phyloP scores from a whole-genome alignment of 2,329 filamentous ascomycete species.

The Aureobasidium sp. region DNA sequence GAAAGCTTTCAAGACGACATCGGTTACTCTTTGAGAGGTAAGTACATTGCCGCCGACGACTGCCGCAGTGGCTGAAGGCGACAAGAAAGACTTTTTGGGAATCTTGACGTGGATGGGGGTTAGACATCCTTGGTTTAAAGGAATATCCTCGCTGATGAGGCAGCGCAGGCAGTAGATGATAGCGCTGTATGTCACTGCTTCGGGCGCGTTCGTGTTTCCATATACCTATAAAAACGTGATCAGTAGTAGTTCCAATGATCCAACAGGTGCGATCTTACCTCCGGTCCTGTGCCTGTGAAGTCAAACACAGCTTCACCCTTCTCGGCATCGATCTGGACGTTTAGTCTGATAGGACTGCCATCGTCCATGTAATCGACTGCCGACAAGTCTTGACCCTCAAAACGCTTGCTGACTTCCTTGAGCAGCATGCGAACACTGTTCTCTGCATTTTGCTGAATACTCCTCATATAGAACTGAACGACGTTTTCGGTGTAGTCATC shows the following conservation, averaged over 20 bases:
- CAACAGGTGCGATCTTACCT: slow-evolving; percentile 29
- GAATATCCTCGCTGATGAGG: slow-evolving; percentile 71
- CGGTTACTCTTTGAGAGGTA: slow-evolving; percentile 69
- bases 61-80: slow-evolving; percentile 66
- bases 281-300: slow-evolving; percentile 67
- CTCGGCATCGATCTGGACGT: slow-evolving; percentile 63
- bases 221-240: slow-evolving; percentile 43
- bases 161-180: slow-evolving; percentile 82
- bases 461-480: slow-evolving; percentile 76
- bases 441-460: slow-evolving; percentile 74
- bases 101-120: slow-evolving; percentile 65
- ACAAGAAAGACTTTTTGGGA: slow-evolving; percentile 61
- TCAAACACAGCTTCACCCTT: slow-evolving; percentile 73
- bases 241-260: not conserved
- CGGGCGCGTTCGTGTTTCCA: slow-evolving; percentile 63
- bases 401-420: slow-evolving; percentile 60
- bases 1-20: slow-evolving; percentile 76
- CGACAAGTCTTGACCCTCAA: slow-evolving; percentile 61
- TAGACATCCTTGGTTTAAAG: slow-evolving; percentile 77
- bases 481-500: slow-evolving; percentile 68
- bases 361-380: slow-evolving; percentile 84
- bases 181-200: slow-evolving; percentile 73
- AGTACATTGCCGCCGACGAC: slow-evolving; percentile 79
- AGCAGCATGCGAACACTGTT: slow-evolving; percentile 65
- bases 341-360: slow-evolving; percentile 67